Base-by-base conservation (phyloP, 1,284 basidiomycete genomes). In the Sporisorium exsertum region DNA sequence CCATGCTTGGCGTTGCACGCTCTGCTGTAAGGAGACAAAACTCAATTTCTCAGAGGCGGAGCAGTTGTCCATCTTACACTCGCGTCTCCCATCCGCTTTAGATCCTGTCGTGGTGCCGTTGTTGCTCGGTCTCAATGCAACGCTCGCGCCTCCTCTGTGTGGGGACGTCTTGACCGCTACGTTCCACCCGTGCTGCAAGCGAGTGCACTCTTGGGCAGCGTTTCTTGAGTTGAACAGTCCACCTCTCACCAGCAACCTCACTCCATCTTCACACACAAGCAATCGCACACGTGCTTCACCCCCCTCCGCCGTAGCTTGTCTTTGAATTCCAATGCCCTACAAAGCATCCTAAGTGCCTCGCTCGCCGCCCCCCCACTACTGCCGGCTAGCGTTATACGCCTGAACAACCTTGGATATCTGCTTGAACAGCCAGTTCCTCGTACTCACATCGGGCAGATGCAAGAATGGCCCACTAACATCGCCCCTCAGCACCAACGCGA, bases 401-500 rank as follows among this genome's bases (percentile, higher is more conserved):
- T 66, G 65, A 4, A 81, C 79, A 3, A 81, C 78, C 52, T 64
- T 72, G 16, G 88, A 87, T 62, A 90, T 87, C 77, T 89, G 87
- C 66, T 87, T 87, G 84, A 90, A 90, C 77, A 90, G 87, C 89
- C 89, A 90, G 47, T 88, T 86, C 45, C 88, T 85, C 10, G 87
- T 87, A 16, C 86, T 83, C 73, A 87, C 87, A 65, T 89, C 89
- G 2, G 86, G 76, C 20, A 90, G 85, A 10, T 87, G 86, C 42
- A 90, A 80, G 82, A 90, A 90, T 3, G 89, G 89, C 3, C 89
- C 89, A 1, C 86, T 85, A 2, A 88, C 87, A 6, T 87, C 87
- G 22, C 87, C 88, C 35, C 88, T 80, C 42, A 89, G 90, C 12
- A 91, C 91, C 83, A 99, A 92, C 3, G 84, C 81, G 26, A 85